phyloP scores from a whole-genome alignment of 306 rosid species.

The Gillenia trifoliata region DNA sequence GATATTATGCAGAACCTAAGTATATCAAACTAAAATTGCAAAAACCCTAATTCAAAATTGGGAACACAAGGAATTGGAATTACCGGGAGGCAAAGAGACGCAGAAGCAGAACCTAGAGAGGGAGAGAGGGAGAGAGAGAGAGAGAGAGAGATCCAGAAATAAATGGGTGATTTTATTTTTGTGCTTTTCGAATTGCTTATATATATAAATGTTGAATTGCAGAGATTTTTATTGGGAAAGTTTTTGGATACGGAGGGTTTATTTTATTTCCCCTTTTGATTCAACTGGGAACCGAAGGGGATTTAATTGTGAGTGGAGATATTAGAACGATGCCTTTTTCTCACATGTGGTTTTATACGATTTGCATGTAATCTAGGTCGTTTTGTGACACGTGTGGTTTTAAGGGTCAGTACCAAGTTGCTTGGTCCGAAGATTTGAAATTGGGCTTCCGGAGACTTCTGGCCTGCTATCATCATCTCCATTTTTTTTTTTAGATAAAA shows the following conservation, averaged over 20 bases:
- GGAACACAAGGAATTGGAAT: background rate
- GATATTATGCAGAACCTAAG: background rate
- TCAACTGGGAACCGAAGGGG: background rate
- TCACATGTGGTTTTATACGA: background rate
- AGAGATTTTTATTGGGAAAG: background rate
- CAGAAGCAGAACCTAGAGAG: background rate
- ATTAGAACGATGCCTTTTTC: background rate
- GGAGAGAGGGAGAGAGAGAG: constrained; percentile 10
- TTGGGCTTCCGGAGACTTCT: constrained; percentile 13
- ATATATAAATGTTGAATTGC: background rate
- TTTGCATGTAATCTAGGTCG: background rate
- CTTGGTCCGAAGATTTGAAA: background rate
- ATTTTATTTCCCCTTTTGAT: constrained; percentile 2
- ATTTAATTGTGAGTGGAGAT: background rate
- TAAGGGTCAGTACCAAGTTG: background rate
- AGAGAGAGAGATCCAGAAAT: constrained; percentile 2
- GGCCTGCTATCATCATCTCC: background rate
- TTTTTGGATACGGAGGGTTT: background rate
- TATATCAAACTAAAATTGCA: background rate
- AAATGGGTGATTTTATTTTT: background rate
- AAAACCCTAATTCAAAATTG: background rate
- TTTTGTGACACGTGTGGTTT: constrained; percentile 11
- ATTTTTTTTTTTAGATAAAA: no score
- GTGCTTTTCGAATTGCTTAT: background rate
- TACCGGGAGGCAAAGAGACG: constrained; percentile 11